Base-by-base conservation (phyloP, 768 basidiomycete species). In the Hemileccinum impolitum region DNA sequence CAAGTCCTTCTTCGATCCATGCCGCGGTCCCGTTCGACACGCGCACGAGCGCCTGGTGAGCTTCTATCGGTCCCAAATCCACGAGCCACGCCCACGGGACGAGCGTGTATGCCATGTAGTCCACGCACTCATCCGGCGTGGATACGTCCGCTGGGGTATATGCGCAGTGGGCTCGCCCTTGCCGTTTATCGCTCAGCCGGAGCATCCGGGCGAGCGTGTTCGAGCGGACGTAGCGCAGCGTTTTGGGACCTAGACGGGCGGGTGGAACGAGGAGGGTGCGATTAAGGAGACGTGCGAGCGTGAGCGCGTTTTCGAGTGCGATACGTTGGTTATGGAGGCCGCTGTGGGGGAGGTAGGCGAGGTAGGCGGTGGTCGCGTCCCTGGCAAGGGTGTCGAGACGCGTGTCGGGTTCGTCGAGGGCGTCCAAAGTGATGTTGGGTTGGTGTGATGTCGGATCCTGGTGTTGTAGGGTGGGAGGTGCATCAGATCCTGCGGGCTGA, bases 241-340 rank as follows among this genome's bases (percentile, higher is more conserved):
- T 77, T 59, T 73, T 77, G 37, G 56, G 65, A 34, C 87, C 86
- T 6, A 90, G 77, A 34, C 82, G 80, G 25, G 85, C 72, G 11
- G 85, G 85, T n/a, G 90, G 89, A 28, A 90, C 70, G 54, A 92
- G 78, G 28, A 92, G 73, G 11, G 88, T 93, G 51, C 88, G 84
- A 68, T 85, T 83, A 51, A 90, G 77, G 26, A 85, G 62, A 51
- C 68, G 72, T 2, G 89, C 75, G 43, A 92, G 76, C n/a, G 84
- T 72, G 17, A 91, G 75, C 3, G 87, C 90, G 58, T 93, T 93
- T 69, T 92, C 87, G 52, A 93, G 77, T 15, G 87, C 84, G 55
- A 93, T 90, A 30, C 89, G 83, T 68, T 92, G 88, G 65, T 90
- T 92, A 67, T 92, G 87, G 55, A 88, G 85, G 3, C 88, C 87